phyloP scores from a whole-genome alignment of 208 protist species.

The Novymonas esmeraldas region DNA sequence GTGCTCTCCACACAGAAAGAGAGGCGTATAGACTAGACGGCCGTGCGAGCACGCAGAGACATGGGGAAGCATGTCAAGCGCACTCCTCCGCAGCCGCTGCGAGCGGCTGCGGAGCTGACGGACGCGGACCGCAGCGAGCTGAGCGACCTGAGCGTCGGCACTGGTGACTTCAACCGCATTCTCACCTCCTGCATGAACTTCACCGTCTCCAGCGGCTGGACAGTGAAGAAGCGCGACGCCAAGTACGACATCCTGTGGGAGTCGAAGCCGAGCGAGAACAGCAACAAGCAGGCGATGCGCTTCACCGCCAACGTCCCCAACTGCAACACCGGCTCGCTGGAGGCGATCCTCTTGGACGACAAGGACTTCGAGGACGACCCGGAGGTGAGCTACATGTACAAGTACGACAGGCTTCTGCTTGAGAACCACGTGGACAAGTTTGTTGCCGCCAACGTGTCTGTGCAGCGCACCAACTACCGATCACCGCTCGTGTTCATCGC shows the following conservation, averaged over 20 bases:
- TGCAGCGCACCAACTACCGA: constrained; percentile 40
- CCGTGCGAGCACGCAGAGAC: too few relatives aligned
- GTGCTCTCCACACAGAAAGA: too few relatives aligned
- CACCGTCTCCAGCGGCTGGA: constrained; percentile 25
- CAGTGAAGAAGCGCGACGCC: constrained; percentile 7
- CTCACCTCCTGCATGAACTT: constrained; percentile 14
- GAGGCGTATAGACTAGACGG: too few relatives aligned
- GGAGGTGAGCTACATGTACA: constrained; percentile 37
- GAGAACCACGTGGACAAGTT: constrained; percentile 23
- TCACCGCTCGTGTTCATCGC: constrained; percentile 25
- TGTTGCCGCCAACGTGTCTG: constrained; percentile 33
- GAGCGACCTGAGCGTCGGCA: constrained; percentile 19
- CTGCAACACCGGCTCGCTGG: constrained; percentile 37
- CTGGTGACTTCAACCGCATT: constrained; percentile 18
- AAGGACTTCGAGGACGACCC: constrained; percentile 30
- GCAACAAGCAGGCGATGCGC: constrained; percentile 31
- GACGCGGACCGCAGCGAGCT: constrained; percentile 28
- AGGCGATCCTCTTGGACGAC: constrained; percentile 39
- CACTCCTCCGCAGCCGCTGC: constrained; percentile 3
- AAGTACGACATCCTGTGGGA: constrained; percentile 25
- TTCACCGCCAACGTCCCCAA: constrained; percentile 39
- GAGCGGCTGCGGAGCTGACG: constrained; percentile 20
- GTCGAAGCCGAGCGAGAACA: constrained; percentile 17
- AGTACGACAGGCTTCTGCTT: constrained; percentile 32
- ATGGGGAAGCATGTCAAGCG: constrained; percentile 20